Conservation (phyloP, 495 filamentous ascomycete genomes). For the Neurospora africana region DNA sequence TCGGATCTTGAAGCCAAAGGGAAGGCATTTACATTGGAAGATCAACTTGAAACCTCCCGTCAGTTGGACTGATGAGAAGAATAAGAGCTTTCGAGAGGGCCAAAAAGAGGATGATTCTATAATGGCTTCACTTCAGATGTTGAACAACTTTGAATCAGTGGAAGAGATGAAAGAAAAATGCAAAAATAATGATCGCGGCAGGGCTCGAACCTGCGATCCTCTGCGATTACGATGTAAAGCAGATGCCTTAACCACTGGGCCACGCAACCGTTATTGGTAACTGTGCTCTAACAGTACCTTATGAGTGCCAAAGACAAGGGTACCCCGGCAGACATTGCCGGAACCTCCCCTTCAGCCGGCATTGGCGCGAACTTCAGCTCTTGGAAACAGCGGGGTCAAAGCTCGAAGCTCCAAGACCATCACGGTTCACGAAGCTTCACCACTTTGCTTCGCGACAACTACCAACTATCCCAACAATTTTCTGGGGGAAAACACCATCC, state of each 20-base stretch:
- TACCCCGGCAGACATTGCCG: background rate
- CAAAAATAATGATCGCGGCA: constrained; percentile 32
- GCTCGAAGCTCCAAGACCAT: constrained; percentile 2
- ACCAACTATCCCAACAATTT: background rate
- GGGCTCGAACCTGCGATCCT: constrained; percentile 43
- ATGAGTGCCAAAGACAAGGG: background rate
- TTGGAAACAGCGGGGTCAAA: background rate
- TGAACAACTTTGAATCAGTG: too few relatives aligned
- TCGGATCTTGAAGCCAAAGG: too few relatives aligned
- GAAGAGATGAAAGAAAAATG: too few relatives aligned
- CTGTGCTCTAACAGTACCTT: rapidly evolving
- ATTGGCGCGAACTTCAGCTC: background rate
- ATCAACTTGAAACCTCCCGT: too few relatives aligned
- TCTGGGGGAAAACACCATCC: background rate
- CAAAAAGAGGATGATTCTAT: too few relatives aligned
- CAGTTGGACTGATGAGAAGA: too few relatives aligned
- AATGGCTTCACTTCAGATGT: too few relatives aligned
- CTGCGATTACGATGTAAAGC: constrained; percentile 29
- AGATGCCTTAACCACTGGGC: constrained; percentile 34
- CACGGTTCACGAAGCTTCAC: background rate
- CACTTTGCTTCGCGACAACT: background rate
- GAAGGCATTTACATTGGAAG: too few relatives aligned
- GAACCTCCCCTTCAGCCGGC: background rate
- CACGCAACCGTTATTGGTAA: constrained; percentile 16
- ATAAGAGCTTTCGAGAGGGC: too few relatives aligned